phyloP scores from a whole-genome alignment of 371 early-diverging fungal genomes.

The Apophysomyces trapeziformis region DNA sequence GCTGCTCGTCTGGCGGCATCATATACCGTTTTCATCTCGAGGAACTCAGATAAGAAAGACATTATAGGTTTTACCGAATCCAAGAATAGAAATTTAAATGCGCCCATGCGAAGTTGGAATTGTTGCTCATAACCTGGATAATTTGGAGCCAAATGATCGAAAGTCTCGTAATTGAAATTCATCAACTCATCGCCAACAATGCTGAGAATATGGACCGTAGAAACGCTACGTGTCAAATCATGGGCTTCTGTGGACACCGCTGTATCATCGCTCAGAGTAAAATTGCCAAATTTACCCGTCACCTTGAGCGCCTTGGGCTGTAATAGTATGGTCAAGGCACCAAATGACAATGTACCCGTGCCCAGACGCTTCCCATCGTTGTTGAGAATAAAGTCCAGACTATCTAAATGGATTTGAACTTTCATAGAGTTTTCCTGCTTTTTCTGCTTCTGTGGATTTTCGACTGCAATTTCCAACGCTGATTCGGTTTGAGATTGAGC shows the following conservation, averaged over 20 bases:
- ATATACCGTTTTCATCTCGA: conserved; percentile 86
- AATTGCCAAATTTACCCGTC: conserved; percentile 85
- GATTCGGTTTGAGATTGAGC: background rate
- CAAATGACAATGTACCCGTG: conserved; percentile 73
- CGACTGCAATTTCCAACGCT: conserved; percentile 20
- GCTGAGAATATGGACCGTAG: conserved; percentile 56
- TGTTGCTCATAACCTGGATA: conserved; percentile 77
- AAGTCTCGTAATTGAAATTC: conserved; percentile 74
- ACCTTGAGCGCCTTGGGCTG: conserved; percentile 66
- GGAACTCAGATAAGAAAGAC: conserved; percentile 75
- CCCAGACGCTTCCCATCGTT: conserved; percentile 84
- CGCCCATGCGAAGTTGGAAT: conserved; percentile 67
- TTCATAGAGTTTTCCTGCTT: conserved; percentile 29
- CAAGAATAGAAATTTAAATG: conserved; percentile 65
- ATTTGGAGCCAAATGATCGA: conserved; percentile 33
- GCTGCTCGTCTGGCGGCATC: conserved; percentile 89
- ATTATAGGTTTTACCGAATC: conserved; percentile 58
- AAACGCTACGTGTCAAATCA: conserved; percentile 1
- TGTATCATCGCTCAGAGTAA: conserved; percentile 73
- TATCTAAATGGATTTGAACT: conserved; percentile 78
- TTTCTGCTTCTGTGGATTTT: conserved; percentile 32
- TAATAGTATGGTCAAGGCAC: conserved; percentile 72
- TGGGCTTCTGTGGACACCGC: background rate
- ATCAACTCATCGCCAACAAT: conserved; percentile 82
- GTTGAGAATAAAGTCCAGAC: conserved; percentile 84